These are phyloP conservation scores for Colletotrichum kahawae DNA, from an alignment of 2,329 filamentous ascomycete genomes.

Conservation along the genomic window DNA sequence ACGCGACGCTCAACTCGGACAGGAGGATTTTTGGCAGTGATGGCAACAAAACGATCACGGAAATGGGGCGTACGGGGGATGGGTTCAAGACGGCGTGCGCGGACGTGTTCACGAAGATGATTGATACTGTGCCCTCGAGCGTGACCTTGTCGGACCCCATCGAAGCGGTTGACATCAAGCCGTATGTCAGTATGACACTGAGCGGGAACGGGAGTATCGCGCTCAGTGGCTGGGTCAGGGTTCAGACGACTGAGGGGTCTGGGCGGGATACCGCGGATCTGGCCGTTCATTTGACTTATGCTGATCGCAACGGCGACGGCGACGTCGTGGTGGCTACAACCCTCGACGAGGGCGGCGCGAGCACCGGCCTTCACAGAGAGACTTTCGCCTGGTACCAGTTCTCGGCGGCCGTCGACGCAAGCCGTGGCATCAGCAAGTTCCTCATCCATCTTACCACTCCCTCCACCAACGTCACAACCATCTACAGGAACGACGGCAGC, in stretches of 20 bases:
- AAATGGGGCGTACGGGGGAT: conserved; percentile 37
- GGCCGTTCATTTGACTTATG: conserved; percentile 10
- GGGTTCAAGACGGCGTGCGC: conserved; percentile 40
- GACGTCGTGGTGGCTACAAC: background rate
- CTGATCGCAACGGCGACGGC: conserved; percentile 20
- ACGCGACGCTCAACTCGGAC: conserved; percentile 26
- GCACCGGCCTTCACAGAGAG: conserved; percentile 28
- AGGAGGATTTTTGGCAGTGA: conserved; percentile 26
- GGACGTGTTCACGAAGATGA: conserved; percentile 35
- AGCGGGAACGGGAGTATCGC: conserved; percentile 27
- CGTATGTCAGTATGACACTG: conserved; percentile 30
- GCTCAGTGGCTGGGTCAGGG: conserved; percentile 31
- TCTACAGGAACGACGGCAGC: conserved; percentile 29
- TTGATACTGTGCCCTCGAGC: conserved; percentile 36
- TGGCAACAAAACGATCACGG: conserved; percentile 44
- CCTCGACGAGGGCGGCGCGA: conserved; percentile 25
- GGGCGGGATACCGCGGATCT: conserved; percentile 22
- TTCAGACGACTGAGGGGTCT: conserved; percentile 22
- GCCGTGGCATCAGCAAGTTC: conserved; percentile 35
- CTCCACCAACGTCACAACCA: conserved; percentile 27
- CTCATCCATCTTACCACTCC: conserved; percentile 30
- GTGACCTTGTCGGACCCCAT: conserved; percentile 34
- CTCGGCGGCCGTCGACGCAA: conserved; percentile 25
- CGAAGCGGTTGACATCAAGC: conserved; percentile 35
- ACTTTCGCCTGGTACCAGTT: conserved; percentile 36